Percentiles rank a stretch among this genome's conserved stretches.
phyloP scores from a whole-genome alignment of 164 flowering plant genomes.

The Kingdonia uniflora region DNA sequence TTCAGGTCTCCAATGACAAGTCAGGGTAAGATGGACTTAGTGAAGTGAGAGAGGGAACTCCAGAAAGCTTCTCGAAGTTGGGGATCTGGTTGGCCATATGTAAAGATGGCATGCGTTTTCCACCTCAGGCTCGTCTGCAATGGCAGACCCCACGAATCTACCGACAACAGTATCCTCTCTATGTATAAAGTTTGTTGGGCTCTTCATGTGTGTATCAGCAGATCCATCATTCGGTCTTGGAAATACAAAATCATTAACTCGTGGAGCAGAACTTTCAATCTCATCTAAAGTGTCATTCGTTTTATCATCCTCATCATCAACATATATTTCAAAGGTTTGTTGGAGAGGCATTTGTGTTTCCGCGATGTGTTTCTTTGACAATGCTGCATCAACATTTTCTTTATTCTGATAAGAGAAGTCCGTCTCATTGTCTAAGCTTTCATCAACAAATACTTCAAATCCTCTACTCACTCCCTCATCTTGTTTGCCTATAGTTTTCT shows the following conservation, averaged over 20 bases:
- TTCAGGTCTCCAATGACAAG: too few species aligned
- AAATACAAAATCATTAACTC: constrained; percentile 33
- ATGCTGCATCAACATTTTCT: constrained; percentile 5
- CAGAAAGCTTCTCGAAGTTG: too few species aligned
- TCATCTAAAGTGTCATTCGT: constrained; percentile 9
- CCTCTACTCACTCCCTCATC: constrained; percentile 20
- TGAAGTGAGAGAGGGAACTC: too few species aligned
- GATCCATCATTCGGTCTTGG: constrained; percentile 15
- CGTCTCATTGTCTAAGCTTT: too few species aligned
- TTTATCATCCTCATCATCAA: constrained; percentile 39
- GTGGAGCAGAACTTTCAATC: constrained; percentile 17
- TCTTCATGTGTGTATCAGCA: constrained; percentile 18
- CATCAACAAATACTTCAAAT: too few species aligned
- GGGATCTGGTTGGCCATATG: too few species aligned
- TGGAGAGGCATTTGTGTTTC: constrained; percentile 17
- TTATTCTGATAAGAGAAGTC: constrained; percentile 12
- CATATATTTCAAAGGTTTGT: constrained; percentile 44
- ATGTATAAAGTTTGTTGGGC: constrained; percentile 18
- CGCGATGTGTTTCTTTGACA: constrained; percentile 5
- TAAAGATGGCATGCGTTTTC: constrained; percentile 96
- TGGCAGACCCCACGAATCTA: constrained; percentile 82
- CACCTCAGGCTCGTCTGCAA: constrained; percentile 56
- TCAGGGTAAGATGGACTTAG: too few species aligned
- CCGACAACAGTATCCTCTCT: constrained; percentile 76
- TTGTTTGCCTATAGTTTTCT: constrained; percentile 23